Base-by-base conservation (phyloP, 176 grass and related monocot species). In the Raddia guianensis region DNA sequence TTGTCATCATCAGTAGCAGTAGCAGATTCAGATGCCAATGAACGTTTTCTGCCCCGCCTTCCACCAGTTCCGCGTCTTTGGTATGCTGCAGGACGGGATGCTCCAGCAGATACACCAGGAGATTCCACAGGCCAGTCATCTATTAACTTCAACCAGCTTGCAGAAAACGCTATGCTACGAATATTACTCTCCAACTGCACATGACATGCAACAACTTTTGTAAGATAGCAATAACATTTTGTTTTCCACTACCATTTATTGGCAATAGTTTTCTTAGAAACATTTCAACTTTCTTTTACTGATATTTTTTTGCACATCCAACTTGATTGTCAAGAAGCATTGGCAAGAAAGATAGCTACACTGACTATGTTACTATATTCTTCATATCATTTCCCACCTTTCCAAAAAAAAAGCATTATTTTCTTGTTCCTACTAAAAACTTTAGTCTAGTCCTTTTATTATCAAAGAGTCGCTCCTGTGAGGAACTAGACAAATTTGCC, bases 131-230 rank as follows among this genome's bases (percentile, higher is more conserved):
- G 86, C 73, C 90, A 89, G 49, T 95, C 92, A 66, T 93, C 90
- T 48, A 90, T 72, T 61, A 91, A 76, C 79, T 93, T 99, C 47
- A 91, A 90, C 97, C 97, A 99, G 45, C 78, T 88, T 79, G 82
- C 74, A 75, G 82, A 91, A 76, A 99, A 91, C 72, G 93, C 85
- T 79, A 99, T 86, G 79, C 75, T 86, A 74, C 90, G 89, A 68
- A 99, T 91, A 78, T 88, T 95, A 72, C 80, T 90, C 84, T 99
- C 97, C 84, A 99, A 62, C 97, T 96, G 90, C 84, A 82, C 67
- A 80, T 34, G 79, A 76, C 43, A 87, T 60, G 46, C 62, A 77
- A 70, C 3, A 75, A 76, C 7, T 64, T 70, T 64, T 58, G 9
- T 78, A 54, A 21, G 43, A 78, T 66, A 71, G 58, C 40, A 87